Percentiles rank a stretch among this genome's conserved stretches.
phyloP scores from a whole-genome alignment of 1,139 yeast genomes.

The Lodderomyces parapsilosis region DNA sequence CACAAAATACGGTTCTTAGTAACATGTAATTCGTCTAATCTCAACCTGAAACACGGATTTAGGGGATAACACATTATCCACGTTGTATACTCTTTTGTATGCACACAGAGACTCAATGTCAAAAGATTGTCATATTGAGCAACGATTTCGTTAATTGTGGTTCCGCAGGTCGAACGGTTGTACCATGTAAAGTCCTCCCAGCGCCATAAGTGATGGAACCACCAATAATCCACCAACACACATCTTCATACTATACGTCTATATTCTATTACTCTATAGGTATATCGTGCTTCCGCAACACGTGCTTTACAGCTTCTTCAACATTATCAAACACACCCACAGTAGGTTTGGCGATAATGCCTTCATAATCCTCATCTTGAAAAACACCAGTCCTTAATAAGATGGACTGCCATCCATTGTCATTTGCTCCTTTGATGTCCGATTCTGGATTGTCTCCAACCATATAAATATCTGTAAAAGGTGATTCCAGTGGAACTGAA shows the following conservation, averaged over 20 bases:
- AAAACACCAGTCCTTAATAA: slow-evolving; percentile 88
- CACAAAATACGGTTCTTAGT: not conserved
- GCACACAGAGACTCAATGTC: too few relatives aligned
- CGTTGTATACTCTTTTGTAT: too few relatives aligned
- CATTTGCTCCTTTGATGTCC: slow-evolving; percentile 87
- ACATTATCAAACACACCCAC: slow-evolving; percentile 53
- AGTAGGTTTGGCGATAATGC: slow-evolving; percentile 39
- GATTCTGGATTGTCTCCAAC: slow-evolving; percentile 95
- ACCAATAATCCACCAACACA: too few relatives aligned
- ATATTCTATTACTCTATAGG: too few relatives aligned
- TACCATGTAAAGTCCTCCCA: too few relatives aligned
- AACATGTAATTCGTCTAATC: not conserved
- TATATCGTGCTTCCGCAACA: slow-evolving; percentile 21
- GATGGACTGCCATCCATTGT: slow-evolving; percentile 84
- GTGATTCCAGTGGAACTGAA: slow-evolving; percentile 33
- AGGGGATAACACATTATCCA: not conserved
- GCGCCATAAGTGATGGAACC: too few relatives aligned
- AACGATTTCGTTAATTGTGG: too few relatives aligned
- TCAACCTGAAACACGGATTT: not conserved
- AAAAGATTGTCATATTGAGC: too few relatives aligned
- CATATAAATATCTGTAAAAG: slow-evolving; percentile 71
- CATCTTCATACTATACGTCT: too few relatives aligned
- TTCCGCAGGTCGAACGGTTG: too few relatives aligned
- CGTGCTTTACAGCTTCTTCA: slow-evolving; percentile 39
- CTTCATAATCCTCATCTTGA: slow-evolving; percentile 59